Conservation (phyloP, 1,284 basidiomycete species). For the Fistulina hepatica region DNA sequence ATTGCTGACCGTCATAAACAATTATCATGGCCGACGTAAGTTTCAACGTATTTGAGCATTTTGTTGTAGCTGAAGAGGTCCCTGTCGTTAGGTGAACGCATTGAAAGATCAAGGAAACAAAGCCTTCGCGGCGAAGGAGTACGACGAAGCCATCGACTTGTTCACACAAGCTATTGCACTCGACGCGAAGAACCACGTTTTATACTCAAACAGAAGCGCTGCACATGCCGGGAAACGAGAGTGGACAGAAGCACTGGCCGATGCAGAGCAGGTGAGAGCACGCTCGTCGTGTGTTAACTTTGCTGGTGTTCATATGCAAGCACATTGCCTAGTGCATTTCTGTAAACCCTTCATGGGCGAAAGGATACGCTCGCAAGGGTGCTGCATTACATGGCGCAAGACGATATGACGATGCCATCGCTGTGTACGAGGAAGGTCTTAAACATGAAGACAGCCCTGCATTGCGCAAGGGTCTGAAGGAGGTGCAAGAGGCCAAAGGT, state of each 20-base stretch:
- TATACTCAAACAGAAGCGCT: slow-evolving; percentile 91
- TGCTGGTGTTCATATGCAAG: slow-evolving; percentile 7
- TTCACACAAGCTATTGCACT: slow-evolving; percentile 84
- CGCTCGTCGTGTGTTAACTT: slow-evolving; percentile 6
- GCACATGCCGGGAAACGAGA: slow-evolving; percentile 78
- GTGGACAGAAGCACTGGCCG: slow-evolving; percentile 70
- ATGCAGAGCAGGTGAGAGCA: slow-evolving; percentile 76
- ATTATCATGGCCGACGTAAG: no score
- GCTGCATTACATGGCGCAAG: slow-evolving; percentile 86
- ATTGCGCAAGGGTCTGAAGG: slow-evolving; percentile 79
- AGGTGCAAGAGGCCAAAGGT: slow-evolving; percentile 76
- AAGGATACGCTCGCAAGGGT: slow-evolving; percentile 89
- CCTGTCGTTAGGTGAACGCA: slow-evolving; percentile 41
- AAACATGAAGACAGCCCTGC: slow-evolving; percentile 74
- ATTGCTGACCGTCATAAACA: no score
- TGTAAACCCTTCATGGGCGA: slow-evolving; percentile 77
- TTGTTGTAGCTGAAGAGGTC: not conserved
- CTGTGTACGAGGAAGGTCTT: slow-evolving; percentile 71
- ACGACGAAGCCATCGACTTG: slow-evolving; percentile 76
- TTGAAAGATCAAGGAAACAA: slow-evolving; percentile 95
- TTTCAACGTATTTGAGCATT: no score
- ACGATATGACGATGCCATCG: slow-evolving; percentile 75
- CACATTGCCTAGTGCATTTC: slow-evolving; percentile 48
- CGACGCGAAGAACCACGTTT: slow-evolving; percentile 77
- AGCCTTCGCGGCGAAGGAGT: slow-evolving; percentile 90